Evolutionary conservation across 106 monocot genomes (phyloP).

Genomic region (Dactylorhiza incarnata): DNA sequence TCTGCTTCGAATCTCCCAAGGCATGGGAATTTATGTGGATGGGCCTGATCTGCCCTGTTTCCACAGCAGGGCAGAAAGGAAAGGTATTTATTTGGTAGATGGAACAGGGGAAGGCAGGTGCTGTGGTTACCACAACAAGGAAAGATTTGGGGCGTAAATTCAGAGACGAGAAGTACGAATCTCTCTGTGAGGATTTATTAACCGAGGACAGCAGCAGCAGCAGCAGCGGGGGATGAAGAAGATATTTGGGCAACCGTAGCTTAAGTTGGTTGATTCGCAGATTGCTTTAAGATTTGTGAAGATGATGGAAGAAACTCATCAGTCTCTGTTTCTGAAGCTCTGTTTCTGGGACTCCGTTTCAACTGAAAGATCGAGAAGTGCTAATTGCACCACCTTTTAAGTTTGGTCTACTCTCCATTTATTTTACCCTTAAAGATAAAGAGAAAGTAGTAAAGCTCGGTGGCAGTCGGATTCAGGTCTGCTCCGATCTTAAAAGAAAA

Average conservation of each 20-base stretch:
- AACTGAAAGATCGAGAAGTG: slow-evolving; percentile 1
- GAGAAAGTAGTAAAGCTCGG: too few species aligned
- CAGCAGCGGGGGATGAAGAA: not conserved
- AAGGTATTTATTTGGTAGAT: not conserved
- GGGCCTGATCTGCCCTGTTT: not conserved
- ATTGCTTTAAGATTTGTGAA: not conserved
- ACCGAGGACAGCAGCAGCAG: not conserved
- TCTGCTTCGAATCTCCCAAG: slow-evolving; percentile 1
- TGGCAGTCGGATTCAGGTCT: too few species aligned
- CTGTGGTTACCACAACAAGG: not conserved
- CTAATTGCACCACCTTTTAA: not conserved
- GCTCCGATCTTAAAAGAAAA: too few species aligned
- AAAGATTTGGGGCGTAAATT: not conserved
- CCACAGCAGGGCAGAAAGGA: not conserved
- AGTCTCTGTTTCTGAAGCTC: not conserved
- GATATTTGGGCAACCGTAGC: not conserved
- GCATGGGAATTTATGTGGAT: not conserved
- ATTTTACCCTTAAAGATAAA: too few species aligned
- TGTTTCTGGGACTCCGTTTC: not conserved
- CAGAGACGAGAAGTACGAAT: not conserved
- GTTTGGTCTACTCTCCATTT: not conserved
- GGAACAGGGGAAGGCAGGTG: not conserved
- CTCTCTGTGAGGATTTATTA: not conserved
- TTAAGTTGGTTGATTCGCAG: not conserved
- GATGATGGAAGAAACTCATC: not conserved